phyloP scores from a whole-genome alignment of 441 rosid genomes.

The Biscutella laevigata region DNA sequence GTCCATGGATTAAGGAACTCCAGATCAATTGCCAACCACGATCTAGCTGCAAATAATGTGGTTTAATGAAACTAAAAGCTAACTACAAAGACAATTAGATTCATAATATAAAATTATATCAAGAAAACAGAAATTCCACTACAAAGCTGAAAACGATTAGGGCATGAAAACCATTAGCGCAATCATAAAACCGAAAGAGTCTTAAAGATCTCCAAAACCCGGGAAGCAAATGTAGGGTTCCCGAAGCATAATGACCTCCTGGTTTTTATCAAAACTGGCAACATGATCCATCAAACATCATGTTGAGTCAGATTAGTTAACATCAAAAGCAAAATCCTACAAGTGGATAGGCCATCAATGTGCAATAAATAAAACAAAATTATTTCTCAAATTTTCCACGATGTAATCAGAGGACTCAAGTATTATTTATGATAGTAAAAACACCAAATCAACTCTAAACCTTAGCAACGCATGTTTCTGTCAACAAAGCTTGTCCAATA shows the following conservation, averaged over 20 bases:
- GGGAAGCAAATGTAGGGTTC: background rate
- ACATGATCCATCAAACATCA: conserved; percentile 1
- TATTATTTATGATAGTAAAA: background rate
- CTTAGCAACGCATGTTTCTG: conserved; percentile 1
- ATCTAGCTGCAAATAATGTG: conserved; percentile 45
- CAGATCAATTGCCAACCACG: conserved; percentile 77
- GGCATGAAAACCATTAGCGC: conserved; percentile 1
- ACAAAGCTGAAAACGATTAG: conserved; percentile 1
- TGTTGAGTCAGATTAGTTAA: conserved; percentile 8
- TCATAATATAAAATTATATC: background rate
- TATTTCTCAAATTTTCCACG: background rate
- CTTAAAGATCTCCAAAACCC: background rate
- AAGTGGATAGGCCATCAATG: conserved; percentile 11
- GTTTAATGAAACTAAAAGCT: conserved; percentile 21
- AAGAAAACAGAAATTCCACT: conserved; percentile 7
- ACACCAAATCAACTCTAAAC: conserved; percentile 10
- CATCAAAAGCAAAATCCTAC: conserved; percentile 2
- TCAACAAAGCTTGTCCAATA: background rate
- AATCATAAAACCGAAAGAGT: conserved; percentile 2
- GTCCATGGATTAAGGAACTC: conserved; percentile 66
- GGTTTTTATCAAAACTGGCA: background rate
- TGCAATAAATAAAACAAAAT: conserved; percentile 8
- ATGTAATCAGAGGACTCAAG: conserved; percentile 1
- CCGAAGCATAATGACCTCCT: background rate
- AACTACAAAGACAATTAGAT: conserved; percentile 4